Conservation (phyloP, 495 filamentous ascomycete genomes). For the Aspergillus taichungensis region DNA sequence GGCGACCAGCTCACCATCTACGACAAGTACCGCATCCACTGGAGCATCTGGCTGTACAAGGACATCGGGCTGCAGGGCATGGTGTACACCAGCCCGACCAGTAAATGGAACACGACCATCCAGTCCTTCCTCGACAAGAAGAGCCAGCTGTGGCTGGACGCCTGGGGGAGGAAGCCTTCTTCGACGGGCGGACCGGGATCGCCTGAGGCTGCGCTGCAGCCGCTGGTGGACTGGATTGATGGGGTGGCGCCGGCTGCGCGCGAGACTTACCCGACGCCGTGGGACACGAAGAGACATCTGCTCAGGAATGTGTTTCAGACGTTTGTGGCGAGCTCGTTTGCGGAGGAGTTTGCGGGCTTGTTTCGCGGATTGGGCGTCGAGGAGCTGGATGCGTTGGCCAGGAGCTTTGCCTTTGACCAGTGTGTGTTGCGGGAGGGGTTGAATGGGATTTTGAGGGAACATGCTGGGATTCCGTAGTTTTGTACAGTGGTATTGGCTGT, state of each 20-base stretch:
- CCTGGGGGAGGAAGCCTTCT: slow-evolving; percentile 42
- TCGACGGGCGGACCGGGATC: slow-evolving; percentile 3
- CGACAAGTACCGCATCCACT: slow-evolving; percentile 44
- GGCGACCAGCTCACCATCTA: slow-evolving; percentile 50
- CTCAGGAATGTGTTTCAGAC: slow-evolving; percentile 42
- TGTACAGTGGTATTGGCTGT: too few relatives aligned
- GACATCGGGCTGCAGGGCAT: slow-evolving; percentile 59
- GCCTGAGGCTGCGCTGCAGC: slow-evolving; percentile 28
- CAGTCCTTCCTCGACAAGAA: slow-evolving; percentile 49
- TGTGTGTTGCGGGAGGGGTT: slow-evolving; percentile 48
- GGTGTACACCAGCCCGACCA: slow-evolving; percentile 41
- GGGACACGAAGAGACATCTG: slow-evolving; percentile 49
- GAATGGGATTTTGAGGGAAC: slow-evolving; percentile 43
- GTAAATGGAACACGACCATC: slow-evolving; percentile 42
- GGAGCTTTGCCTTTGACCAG: slow-evolving; percentile 47
- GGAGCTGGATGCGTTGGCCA: slow-evolving; percentile 49
- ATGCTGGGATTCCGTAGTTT: slow-evolving; percentile 15
- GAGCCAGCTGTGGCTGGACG: slow-evolving; percentile 40
- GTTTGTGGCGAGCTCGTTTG: slow-evolving; percentile 44
- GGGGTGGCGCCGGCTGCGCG: slow-evolving; percentile 27
- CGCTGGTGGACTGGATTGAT: slow-evolving; percentile 36
- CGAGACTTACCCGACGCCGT: slow-evolving; percentile 45
- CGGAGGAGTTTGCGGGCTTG: slow-evolving; percentile 48
- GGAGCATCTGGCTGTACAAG: slow-evolving; percentile 60
- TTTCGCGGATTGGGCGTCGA: slow-evolving; percentile 45